Evolutionary conservation across 768 basidiomycete genomes (phyloP).

Genomic region (Mycena pura): DNA sequence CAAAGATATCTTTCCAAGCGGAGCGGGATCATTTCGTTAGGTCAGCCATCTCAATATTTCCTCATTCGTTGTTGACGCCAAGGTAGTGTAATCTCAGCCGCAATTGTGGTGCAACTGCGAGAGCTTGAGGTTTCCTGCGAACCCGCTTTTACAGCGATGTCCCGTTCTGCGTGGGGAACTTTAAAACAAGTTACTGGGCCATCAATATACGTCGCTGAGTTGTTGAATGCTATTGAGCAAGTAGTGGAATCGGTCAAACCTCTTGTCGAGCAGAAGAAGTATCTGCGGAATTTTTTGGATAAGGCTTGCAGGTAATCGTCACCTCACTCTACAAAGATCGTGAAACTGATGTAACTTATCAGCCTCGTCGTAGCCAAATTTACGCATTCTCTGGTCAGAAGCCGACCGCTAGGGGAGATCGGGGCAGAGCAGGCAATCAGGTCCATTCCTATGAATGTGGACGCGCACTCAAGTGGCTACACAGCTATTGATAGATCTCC

Average conservation of each 20-base stretch:
- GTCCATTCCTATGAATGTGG: background rate
- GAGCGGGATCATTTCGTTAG: constrained; percentile 91
- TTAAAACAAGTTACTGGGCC: constrained; percentile 87
- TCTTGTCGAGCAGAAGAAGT: constrained; percentile 93
- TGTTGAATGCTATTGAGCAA: constrained; percentile 76
- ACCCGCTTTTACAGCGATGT: constrained; percentile 75
- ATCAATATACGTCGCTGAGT: constrained; percentile 80
- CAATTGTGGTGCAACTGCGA: constrained; percentile 78
- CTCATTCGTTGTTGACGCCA: background rate
- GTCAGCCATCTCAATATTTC: constrained; percentile 47
- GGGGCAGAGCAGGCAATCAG: constrained; percentile 88
- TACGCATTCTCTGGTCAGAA: constrained; percentile 87
- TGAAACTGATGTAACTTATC: constrained; percentile 1
- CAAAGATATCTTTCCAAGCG: constrained; percentile 79
- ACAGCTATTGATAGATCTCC: constrained; percentile 89
- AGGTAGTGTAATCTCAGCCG: constrained; percentile 80
- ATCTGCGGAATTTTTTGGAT: constrained; percentile 90
- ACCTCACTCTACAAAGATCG: background rate
- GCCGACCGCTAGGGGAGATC: constrained; percentile 88
- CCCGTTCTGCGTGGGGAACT: constrained; percentile 79
- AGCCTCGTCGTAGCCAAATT: constrained; percentile 88
- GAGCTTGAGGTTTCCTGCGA: constrained; percentile 91
- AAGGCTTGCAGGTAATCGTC: constrained; percentile 81
- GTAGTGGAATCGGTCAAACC: constrained; percentile 80
- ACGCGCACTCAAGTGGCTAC: constrained; percentile 5